Conservation (phyloP, 441 rosid species). For the Manihot esculenta region DNA sequence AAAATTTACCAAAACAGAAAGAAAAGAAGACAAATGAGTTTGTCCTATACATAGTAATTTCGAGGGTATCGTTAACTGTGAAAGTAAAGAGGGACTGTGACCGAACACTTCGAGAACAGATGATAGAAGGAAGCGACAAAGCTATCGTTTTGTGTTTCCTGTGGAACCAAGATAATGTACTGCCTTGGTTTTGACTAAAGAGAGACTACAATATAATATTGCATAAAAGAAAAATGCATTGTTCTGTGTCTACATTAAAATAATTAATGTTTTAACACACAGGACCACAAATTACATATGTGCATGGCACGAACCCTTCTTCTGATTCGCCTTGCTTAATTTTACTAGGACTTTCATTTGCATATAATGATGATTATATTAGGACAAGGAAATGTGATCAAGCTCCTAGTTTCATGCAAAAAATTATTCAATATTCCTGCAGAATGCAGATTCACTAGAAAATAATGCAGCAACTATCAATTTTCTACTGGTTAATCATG, state of each 20-base stretch:
- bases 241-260: too few species aligned
- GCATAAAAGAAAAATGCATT: background rate
- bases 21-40: background rate
- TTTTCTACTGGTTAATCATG: too few species aligned
- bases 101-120: background rate
- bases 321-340: background rate
- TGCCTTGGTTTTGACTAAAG: background rate
- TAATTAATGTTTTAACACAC: too few species aligned
- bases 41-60: background rate
- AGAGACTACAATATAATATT: background rate
- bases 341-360: too few species aligned
- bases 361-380: too few species aligned
- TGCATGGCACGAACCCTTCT: background rate
- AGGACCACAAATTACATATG: background rate
- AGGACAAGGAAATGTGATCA: too few species aligned
- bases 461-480: too few species aligned
- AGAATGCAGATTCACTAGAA: too few species aligned
- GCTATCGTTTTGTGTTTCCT: constrained; percentile 10
- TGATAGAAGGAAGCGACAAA: constrained; percentile 8
- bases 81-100: constrained; percentile 8
- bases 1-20: background rate
- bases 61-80: background rate
- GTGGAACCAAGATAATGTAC: background rate
- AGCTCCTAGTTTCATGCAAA: too few species aligned
- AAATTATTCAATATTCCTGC: too few species aligned